A percentile compares a stretch with the other conserved stretches of the same genome.
Conservation (phyloP, 2,329 filamentous ascomycete genomes). For the Aspergillus pseudonomiae region DNA sequence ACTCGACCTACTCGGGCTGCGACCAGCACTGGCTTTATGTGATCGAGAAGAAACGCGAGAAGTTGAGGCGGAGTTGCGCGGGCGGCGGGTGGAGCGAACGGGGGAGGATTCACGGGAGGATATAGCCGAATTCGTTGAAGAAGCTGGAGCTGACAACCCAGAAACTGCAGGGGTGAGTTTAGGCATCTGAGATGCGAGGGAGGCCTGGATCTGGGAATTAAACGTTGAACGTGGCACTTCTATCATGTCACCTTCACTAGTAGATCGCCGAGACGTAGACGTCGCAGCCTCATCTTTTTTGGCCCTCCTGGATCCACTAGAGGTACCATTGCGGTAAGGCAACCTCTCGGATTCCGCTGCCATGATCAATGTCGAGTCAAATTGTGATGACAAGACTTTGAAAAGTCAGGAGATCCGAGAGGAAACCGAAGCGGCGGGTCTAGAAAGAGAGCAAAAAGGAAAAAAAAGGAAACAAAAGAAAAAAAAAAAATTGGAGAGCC, state of each 20-base stretch:
- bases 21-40: slow-evolving; percentile 69
- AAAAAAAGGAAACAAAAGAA: slow-evolving; percentile 8
- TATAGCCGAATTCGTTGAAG: slow-evolving; percentile 48
- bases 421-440: slow-evolving; percentile 30
- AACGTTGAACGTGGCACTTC: slow-evolving; percentile 32
- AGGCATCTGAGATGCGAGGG: slow-evolving; percentile 35
- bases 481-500: background rate
- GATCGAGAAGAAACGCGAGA: slow-evolving; percentile 54
- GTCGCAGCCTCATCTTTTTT: slow-evolving; percentile 31
- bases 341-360: slow-evolving; percentile 41
- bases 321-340: slow-evolving; percentile 36
- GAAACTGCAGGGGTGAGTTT: slow-evolving; percentile 32
- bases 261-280: slow-evolving; percentile 30
- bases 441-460: slow-evolving; percentile 15
- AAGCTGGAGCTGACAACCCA: slow-evolving; percentile 36
- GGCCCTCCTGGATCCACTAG: slow-evolving; percentile 32
- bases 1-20: slow-evolving; percentile 61
- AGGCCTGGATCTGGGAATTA: slow-evolving; percentile 30
- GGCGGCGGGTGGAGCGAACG: slow-evolving; percentile 35
- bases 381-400: slow-evolving; percentile 30
- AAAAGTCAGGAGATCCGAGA: slow-evolving; percentile 42
- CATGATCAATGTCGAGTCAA: slow-evolving; percentile 36
- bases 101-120: slow-evolving; percentile 56
- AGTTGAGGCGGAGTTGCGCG: slow-evolving; percentile 34
- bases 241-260: slow-evolving; percentile 32